Conservation (phyloP, 768 basidiomycete genomes). For the Gymnopilus dilepis region DNA sequence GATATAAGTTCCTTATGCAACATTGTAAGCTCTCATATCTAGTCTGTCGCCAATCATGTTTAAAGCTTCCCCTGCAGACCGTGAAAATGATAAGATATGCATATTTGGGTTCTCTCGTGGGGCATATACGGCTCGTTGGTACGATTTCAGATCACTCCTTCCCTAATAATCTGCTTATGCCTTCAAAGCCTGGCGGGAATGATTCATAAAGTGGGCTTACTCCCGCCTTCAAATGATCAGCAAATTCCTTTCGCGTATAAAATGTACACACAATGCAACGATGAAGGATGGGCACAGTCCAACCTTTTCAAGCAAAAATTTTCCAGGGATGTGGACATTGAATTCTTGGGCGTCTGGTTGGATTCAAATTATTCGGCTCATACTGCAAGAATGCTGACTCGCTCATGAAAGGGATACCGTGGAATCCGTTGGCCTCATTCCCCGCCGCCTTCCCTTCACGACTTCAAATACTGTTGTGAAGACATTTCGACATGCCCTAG, state of each 20-base stretch:
- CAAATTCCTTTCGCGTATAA: slow-evolving; percentile 37
- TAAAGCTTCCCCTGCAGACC: slow-evolving; percentile 20
- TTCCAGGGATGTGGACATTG: slow-evolving; percentile 14
- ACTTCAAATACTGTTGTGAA: slow-evolving; percentile 15
- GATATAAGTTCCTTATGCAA: neutral
- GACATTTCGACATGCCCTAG: slow-evolving; percentile 23
- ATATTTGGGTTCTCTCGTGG: slow-evolving; percentile 37
- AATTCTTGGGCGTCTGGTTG: slow-evolving; percentile 37
- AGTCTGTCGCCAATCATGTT: no score
- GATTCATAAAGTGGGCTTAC: slow-evolving; percentile 38
- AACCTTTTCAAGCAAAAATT: slow-evolving; percentile 35
- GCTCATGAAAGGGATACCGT: slow-evolving; percentile 20
- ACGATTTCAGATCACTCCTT: neutral
- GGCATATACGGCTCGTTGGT: neutral
- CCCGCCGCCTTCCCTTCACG: slow-evolving; percentile 20
- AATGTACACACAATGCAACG: slow-evolving; percentile 30
- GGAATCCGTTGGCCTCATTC: slow-evolving; percentile 23
- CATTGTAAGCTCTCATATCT: neutral
- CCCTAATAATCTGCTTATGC: slow-evolving; percentile 16
- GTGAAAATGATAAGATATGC: slow-evolving; percentile 32
- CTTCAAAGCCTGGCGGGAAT: slow-evolving; percentile 36
- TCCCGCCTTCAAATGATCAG: slow-evolving; percentile 33
- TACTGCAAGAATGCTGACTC: neutral
- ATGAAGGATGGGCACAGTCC: slow-evolving; percentile 30
- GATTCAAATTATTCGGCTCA: no score